These are phyloP conservation scores for Colletotrichum orchidophilum DNA, from an alignment of 2,329 filamentous ascomycete species.

Conservation along the genomic window DNA sequence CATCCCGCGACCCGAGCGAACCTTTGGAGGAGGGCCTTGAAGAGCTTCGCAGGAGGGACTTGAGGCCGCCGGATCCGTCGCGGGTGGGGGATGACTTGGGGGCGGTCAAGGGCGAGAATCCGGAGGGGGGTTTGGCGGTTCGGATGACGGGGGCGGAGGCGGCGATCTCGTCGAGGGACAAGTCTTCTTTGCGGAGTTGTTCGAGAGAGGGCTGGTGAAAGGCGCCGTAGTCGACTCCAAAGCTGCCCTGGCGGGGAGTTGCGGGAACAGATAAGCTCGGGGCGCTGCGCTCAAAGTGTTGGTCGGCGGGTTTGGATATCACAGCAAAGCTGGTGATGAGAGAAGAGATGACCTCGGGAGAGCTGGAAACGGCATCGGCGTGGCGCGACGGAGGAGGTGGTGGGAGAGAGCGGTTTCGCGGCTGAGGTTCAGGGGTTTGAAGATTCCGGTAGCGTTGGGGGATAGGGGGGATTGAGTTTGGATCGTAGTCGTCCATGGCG, in stretches of 20 bases:
- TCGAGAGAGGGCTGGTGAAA: conserved; percentile 63
- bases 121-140: conserved; percentile 83
- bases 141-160: conserved; percentile 77
- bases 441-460: conserved; percentile 34
- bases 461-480: conserved; percentile 33
- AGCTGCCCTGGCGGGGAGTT: conserved; percentile 59
- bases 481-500: conserved; percentile 32
- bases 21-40: conserved; percentile 69
- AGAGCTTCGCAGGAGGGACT: conserved; percentile 66
- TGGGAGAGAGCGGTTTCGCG: conserved; percentile 31
- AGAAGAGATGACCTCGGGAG: conserved; percentile 75
- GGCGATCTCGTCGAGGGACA: conserved; percentile 67
- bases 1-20: conserved; percentile 64
- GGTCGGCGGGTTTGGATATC: conserved; percentile 73
- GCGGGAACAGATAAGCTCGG: conserved; percentile 48
- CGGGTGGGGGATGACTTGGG: conserved; percentile 60
- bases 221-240: conserved; percentile 79
- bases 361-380: conserved; percentile 54
- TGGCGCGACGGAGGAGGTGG: conserved; percentile 31
- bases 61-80: conserved; percentile 61
- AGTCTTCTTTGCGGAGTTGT: conserved; percentile 56
- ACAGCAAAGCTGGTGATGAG: conserved; percentile 76
- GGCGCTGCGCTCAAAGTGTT: conserved; percentile 71
- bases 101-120: conserved; percentile 76
- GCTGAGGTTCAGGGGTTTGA: conserved; percentile 28